Evolutionary conservation across 495 filamentous ascomycete genomes (phyloP), one percentile per base, ranked within the genome.

Genomic region (Aspergillus wentii): DNA sequence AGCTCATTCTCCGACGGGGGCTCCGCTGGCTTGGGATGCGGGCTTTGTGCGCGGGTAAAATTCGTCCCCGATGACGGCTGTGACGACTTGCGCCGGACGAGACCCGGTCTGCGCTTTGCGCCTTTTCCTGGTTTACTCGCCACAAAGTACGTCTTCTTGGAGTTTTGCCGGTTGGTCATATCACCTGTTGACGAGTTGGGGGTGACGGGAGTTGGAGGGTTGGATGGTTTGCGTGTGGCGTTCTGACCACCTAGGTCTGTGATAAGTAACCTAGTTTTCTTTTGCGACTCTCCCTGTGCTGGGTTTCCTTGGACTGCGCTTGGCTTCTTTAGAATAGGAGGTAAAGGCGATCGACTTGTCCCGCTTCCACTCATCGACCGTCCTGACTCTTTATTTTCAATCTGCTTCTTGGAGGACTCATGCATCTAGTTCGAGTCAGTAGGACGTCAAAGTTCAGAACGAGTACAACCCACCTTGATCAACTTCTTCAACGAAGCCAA

Each of bases 71-170:
- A 43, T 13, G 45, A 54, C 17, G 36, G 15, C 34, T 65, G 68
- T 10, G 66, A 67, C 9, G 68, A 70, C 39, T 66, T 70, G 45
- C 63, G 62, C 17, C 68, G 60, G 37, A 56, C 59, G 19, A 68
- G 43, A 2, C 62, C 48, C 6, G 69, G 68, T 7, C 68, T 69
- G 38, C 57, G 64, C 43, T 61, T 64, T n/a, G 46, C 47, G 10
- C 41, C 33, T 25, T 56, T 57, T 4, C 37, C 43, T 29, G 44
- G 38, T 30, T 60, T 63, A 17, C 33, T 55, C 2, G 61, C 49
- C 4, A 63, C 44, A 21, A 67, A 46, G 15, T 58, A 43, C 1
- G 65, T 27, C 33, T 61, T 68, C 41, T 59, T 68, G 15, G 43
- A 49, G 5, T 34, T 31, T 19, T 50, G 43, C 28, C 51, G 54